Percentiles rank a stretch among this genome's conserved stretches.
Conservation (phyloP, 2,329 filamentous ascomycete genomes). For the Ophiosphaerella herpotricha region DNA sequence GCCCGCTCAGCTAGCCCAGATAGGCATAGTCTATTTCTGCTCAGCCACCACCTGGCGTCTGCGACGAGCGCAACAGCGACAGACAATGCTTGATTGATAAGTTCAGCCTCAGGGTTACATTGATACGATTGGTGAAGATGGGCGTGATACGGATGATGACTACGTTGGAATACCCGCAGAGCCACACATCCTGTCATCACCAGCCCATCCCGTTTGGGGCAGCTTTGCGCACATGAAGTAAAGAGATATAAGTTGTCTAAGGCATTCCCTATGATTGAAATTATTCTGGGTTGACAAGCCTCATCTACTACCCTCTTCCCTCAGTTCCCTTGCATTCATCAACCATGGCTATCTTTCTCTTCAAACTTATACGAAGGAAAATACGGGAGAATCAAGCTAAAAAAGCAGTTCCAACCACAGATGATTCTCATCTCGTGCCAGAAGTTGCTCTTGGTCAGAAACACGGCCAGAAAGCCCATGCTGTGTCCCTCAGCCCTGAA, state of each 20-base stretch:
- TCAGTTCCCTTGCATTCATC: neutral
- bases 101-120: neutral
- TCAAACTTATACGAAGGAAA: conserved; percentile 32
- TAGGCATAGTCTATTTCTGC: conserved; percentile 11
- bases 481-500: conserved; percentile 14
- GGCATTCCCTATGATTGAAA: neutral
- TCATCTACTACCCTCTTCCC: neutral
- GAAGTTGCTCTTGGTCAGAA: conserved; percentile 12
- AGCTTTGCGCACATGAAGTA: conserved; percentile 5
- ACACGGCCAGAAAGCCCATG: conserved; percentile 2
- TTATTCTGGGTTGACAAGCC: neutral
- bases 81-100: neutral
- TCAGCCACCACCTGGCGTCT: neutral
- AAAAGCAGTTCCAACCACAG: conserved; percentile 24
- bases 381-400: conserved; percentile 24
- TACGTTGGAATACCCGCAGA: neutral
- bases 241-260: conserved; percentile 11
- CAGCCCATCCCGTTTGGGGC: conserved; percentile 4
- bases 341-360: conserved; percentile 33
- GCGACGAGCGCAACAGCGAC: neutral
- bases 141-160: neutral
- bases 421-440: conserved; percentile 30
- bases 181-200: conserved; percentile 3
- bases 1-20: conserved; percentile 16
- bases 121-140: neutral